These are phyloP conservation scores for Megacollybia marginata DNA, from an alignment of 768 basidiomycete species.

Conservation along the genomic window DNA sequence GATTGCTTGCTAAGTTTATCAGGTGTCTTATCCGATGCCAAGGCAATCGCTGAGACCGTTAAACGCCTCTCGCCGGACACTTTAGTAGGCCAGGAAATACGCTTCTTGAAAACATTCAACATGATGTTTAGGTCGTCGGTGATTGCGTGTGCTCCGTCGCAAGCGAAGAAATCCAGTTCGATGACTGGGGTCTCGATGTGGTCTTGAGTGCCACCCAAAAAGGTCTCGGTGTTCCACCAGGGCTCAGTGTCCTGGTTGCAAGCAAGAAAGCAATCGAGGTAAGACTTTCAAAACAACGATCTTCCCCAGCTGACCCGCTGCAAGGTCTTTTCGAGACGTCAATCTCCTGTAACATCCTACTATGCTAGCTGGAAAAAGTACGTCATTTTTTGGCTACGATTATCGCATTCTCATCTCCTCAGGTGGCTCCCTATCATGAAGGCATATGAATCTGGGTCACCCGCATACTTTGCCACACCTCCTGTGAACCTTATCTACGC, in stretches of 20 bases:
- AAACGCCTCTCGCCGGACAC: slow-evolving; percentile 77
- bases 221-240: slow-evolving; percentile 90
- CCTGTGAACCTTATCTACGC: slow-evolving; percentile 94
- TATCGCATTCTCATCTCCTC: not conserved
- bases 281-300: slow-evolving; percentile 3
- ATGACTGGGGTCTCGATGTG: slow-evolving; percentile 89
- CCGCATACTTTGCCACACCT: slow-evolving; percentile 92
- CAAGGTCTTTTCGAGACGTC: slow-evolving; percentile 54
- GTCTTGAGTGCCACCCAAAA: slow-evolving; percentile 86
- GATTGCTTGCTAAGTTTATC: not conserved
- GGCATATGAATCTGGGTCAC: slow-evolving; percentile 74
- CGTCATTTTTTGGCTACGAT: slow-evolving; percentile 5
- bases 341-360: slow-evolving; percentile 63
- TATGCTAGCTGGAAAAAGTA: slow-evolving; percentile 90
- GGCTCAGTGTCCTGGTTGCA: slow-evolving; percentile 79
- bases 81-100: slow-evolving; percentile 35
- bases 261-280: slow-evolving; percentile 74
- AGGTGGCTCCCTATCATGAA: slow-evolving; percentile 94
- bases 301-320: not conserved
- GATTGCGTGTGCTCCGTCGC: slow-evolving; percentile 98
- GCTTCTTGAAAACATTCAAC: slow-evolving; percentile 26
- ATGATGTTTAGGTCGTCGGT: slow-evolving; percentile 36
- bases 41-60: slow-evolving; percentile 67
- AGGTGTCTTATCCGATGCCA: slow-evolving; percentile 83
- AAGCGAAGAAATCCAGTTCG: slow-evolving; percentile 91